A percentile compares a stretch with the other conserved stretches of the same genome.
These are phyloP conservation scores for Candida coleopterorum DNA, from an alignment of 805 yeast genomes.

Conservation along the genomic window DNA sequence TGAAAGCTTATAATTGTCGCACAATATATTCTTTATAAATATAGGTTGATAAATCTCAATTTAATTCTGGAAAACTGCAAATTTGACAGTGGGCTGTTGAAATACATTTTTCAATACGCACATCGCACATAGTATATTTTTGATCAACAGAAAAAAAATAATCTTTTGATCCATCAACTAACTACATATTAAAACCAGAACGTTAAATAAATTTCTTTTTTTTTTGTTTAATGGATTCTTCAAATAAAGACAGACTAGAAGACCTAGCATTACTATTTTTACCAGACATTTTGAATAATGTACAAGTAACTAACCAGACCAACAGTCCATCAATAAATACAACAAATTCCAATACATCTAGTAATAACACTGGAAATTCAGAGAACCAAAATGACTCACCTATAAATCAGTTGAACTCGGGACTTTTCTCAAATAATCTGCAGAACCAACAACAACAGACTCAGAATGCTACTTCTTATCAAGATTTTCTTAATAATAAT, in stretches of 20 bases:
- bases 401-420: too few relatives aligned
- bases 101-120: too few relatives aligned
- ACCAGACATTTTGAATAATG: constrained; percentile 3
- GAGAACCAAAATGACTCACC: constrained; percentile 1
- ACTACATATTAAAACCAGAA: too few relatives aligned
- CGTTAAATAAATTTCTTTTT: too few relatives aligned
- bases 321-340: not conserved
- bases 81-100: too few relatives aligned
- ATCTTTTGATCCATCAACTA: too few relatives aligned
- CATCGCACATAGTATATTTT: too few relatives aligned
- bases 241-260: constrained; percentile 16
- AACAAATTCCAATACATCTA: not conserved
- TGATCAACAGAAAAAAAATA: not conserved
- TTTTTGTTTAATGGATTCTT: constrained; percentile 8
- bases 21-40: too few relatives aligned
- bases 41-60: too few relatives aligned
- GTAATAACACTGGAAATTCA: not conserved
- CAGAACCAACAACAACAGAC: constrained; percentile 3
- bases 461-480: constrained; percentile 7
- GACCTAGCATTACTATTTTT: constrained; percentile 39
- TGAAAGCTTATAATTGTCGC: too few relatives aligned
- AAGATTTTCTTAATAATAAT: constrained; percentile 12
- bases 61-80: too few relatives aligned
- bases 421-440: not conserved
- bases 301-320: not conserved